Conservation (phyloP, 208 protist species). For the Acanthamoeba culbertsoni region DNA sequence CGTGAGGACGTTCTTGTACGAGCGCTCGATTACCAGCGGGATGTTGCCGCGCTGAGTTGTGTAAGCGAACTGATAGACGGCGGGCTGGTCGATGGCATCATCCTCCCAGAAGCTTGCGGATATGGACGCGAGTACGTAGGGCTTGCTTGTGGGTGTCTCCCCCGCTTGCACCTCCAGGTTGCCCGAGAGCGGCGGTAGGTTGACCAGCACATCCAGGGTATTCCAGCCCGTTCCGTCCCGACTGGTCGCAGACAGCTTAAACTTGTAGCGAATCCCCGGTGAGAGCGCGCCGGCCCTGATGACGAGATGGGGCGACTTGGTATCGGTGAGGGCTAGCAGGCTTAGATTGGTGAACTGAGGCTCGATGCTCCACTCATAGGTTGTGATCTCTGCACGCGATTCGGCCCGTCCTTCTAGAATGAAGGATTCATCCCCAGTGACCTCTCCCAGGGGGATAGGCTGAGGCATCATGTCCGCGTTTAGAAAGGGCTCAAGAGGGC, state of each 20-base stretch:
- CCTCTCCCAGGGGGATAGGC: constrained; percentile 1
- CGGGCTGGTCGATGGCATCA: not conserved
- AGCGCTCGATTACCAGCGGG: not conserved
- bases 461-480: too few species aligned
- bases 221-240: constrained; percentile 45
- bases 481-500: too few species aligned
- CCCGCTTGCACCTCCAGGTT: not conserved
- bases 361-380: constrained; percentile 53
- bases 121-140: not conserved
- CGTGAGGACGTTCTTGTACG: not conserved
- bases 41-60: constrained; percentile 30
- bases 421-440: constrained; percentile 3
- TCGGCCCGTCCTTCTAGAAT: not conserved
- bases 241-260: constrained; percentile 31
- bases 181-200: constrained; percentile 48
- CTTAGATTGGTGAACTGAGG: not conserved
- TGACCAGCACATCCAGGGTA: constrained; percentile 48
- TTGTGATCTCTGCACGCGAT: not conserved
- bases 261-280: constrained; percentile 49
- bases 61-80: not conserved
- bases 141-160: not conserved
- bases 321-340: not conserved
- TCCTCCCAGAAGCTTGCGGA: constrained; percentile 47
- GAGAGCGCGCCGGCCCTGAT: not conserved
- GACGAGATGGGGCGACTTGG: not conserved